Evolutionary conservation across 2,329 filamentous ascomycete genomes (phyloP).

Genomic region (Sporothrix euskadiensis): DNA sequence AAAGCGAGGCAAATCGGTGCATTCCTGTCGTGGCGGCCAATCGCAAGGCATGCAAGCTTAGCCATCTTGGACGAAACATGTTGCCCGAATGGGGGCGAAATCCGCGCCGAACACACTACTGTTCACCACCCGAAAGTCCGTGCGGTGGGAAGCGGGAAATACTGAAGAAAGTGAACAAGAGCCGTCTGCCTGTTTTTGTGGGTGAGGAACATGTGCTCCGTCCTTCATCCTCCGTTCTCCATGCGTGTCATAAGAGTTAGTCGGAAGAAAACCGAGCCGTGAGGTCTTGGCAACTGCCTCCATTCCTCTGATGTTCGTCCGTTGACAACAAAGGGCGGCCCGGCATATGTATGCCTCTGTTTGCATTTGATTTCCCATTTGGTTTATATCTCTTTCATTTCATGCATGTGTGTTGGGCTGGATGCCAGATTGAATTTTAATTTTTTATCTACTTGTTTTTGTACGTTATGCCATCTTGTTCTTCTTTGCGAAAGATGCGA

Average conservation of each 20-base stretch:
- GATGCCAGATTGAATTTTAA: neutral
- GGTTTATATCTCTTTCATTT: neutral
- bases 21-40: slow-evolving; percentile 6
- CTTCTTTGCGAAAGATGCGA: no score
- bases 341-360: neutral
- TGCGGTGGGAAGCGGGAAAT: neutral
- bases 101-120: neutral
- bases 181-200: neutral
- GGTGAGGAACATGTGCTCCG: neutral
- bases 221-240: neutral
- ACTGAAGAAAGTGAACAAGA: neutral
- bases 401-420: neutral
- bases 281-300: slow-evolving; percentile 8
- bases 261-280: neutral
- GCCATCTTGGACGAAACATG: neutral
- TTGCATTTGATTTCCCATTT: slow-evolving; percentile 4
- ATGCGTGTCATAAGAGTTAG: neutral
- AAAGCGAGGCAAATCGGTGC: neutral
- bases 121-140: slow-evolving; percentile 12
- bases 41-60: slow-evolving; percentile 1
- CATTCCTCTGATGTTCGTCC: neutral
- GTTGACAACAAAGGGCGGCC: neutral
- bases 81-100: neutral
- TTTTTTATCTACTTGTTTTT: neutral
- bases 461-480: neutral